phyloP scores from a whole-genome alignment of 2,329 filamentous ascomycete species.

The Periglandula ipomoeae region DNA sequence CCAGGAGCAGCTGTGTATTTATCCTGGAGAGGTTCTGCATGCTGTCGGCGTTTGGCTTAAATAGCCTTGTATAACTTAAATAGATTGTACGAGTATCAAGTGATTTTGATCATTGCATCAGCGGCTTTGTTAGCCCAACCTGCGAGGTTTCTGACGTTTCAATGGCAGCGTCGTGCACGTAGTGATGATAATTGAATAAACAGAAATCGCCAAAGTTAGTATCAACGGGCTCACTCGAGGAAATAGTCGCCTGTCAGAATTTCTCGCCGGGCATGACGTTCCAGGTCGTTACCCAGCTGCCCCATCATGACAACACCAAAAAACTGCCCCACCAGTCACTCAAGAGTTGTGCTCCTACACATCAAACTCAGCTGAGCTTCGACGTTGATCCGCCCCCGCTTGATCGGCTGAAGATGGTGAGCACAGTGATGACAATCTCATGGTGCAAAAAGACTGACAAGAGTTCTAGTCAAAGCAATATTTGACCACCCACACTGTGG shows the following conservation, averaged over 20 bases:
- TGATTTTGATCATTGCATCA: background rate
- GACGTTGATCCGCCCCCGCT: background rate
- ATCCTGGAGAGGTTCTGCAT: constrained; percentile 22
- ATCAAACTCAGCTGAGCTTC: constrained; percentile 4
- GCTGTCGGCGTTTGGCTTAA: constrained; percentile 23
- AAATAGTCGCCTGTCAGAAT: too few species aligned
- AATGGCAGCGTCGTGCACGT: background rate
- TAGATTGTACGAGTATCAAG: constrained; percentile 5
- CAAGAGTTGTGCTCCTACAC: constrained; percentile 5
- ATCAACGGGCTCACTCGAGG: too few species aligned
- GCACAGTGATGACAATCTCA: background rate
- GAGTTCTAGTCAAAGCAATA: constrained; percentile 85
- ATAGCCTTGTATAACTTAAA: constrained; percentile 21
- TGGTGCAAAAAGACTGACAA: constrained; percentile 2
- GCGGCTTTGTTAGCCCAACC: background rate
- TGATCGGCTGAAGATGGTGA: constrained; percentile 17
- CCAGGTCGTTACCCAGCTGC: background rate
- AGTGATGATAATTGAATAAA: too few species aligned
- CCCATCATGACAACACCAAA: background rate
- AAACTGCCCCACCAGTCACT: constrained; percentile 8
- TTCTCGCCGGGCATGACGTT: background rate
- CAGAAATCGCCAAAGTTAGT: too few species aligned
- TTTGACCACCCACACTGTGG: constrained; percentile 81
- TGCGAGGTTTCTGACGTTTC: background rate
- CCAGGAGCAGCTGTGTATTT: constrained; percentile 21